Evolutionary conservation across 2,329 filamentous ascomycete genomes (phyloP).

Genomic region (Fusarium pininemorale): DNA sequence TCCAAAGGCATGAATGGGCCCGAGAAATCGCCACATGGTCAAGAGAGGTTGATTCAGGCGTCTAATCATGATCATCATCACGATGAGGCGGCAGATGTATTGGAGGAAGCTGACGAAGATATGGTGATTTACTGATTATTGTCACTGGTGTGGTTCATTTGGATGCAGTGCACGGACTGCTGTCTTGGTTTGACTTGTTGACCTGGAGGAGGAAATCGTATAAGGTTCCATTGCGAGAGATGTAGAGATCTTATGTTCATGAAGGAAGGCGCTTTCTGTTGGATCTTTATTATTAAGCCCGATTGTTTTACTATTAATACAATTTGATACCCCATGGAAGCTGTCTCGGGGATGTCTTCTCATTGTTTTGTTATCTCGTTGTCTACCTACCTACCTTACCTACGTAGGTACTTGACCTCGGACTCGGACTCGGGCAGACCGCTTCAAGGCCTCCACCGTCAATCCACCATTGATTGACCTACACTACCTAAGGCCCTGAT

Average conservation of each 20-base stretch:
- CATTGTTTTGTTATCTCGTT: background rate
- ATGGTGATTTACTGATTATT: slow-evolving; percentile 82
- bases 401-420: background rate
- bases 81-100: slow-evolving; percentile 78
- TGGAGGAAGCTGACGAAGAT: slow-evolving; percentile 88
- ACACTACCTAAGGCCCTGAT: too few relatives aligned
- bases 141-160: background rate
- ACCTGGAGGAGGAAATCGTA: background rate
- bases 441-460: slow-evolving; percentile 7
- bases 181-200: background rate
- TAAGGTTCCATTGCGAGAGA: background rate
- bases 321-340: slow-evolving; percentile 21
- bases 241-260: background rate
- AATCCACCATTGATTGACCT: background rate
- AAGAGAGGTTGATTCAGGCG: slow-evolving; percentile 20
- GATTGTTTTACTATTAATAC: background rate
- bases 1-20: slow-evolving; percentile 2
- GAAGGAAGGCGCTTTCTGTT: slow-evolving; percentile 3
- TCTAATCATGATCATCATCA: slow-evolving; percentile 52
- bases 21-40: slow-evolving; percentile 3
- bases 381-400: background rate
- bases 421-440: slow-evolving; percentile 1
- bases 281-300: background rate
- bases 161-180: background rate
- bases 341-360: background rate